These are phyloP conservation scores for Bruguiera parviflora DNA, from an alignment of 345 rosid species.

Conservation along the genomic window DNA sequence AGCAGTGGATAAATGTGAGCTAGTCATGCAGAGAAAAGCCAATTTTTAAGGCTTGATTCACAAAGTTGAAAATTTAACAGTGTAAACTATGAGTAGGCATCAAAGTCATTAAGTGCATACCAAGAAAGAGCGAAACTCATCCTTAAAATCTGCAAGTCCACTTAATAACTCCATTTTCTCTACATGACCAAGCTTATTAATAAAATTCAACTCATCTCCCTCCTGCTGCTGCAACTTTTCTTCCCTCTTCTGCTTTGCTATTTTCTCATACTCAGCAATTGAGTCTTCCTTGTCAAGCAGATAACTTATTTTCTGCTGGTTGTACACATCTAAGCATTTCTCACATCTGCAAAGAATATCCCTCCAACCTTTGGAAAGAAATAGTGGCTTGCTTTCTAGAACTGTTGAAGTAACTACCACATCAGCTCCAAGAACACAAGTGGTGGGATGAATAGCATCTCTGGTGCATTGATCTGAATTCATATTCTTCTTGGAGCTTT, in stretches of 20 bases:
- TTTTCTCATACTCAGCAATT: conserved; percentile 81
- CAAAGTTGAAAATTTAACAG: too few species aligned
- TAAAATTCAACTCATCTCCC: conserved; percentile 57
- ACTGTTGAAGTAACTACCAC: conserved; percentile 17
- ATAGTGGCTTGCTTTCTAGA: conserved; percentile 55
- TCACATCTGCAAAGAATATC: conserved; percentile 70
- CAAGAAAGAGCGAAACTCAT: conserved; percentile 68
- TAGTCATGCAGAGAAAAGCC: neutral
- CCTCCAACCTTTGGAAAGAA: conserved; percentile 90
- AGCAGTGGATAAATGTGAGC: too few species aligned
- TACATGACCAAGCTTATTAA: conserved; percentile 77
- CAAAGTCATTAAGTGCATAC: conserved; percentile 30
- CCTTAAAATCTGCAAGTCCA: conserved; percentile 82
- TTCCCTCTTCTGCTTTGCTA: conserved; percentile 82
- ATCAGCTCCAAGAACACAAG: conserved; percentile 47
- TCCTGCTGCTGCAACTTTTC: conserved; percentile 87
- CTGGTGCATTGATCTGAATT: conserved; percentile 21
- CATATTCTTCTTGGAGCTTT: conserved; percentile 43
- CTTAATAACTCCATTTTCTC: conserved; percentile 85
- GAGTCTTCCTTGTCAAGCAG: conserved; percentile 80
- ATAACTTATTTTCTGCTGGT: conserved; percentile 51
- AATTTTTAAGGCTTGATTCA: neutral
- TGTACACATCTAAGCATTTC: conserved; percentile 63
- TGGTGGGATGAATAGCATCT: conserved; percentile 17
- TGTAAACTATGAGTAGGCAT: neutral